Evolutionary conservation across 1,284 basidiomycete genomes (phyloP).

Genomic region (Pseudozyma tsukubaensis): DNA sequence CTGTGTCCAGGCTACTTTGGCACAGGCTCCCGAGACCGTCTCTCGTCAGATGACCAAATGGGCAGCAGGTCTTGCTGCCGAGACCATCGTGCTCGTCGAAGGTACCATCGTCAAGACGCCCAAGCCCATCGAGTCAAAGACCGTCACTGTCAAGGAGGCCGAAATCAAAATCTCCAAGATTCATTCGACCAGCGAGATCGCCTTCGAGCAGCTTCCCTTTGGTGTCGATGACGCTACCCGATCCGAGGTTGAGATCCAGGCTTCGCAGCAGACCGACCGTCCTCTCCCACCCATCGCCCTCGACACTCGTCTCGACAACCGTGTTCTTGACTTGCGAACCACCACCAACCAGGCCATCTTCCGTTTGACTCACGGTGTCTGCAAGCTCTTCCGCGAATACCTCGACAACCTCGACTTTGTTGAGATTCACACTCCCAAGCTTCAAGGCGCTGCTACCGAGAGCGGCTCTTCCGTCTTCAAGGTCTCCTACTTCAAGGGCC

Average conservation of each 20-base stretch:
- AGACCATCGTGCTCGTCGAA: conserved; percentile 93
- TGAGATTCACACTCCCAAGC: conserved; percentile 97
- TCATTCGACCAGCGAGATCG: conserved; percentile 82
- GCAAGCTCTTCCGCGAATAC: conserved; percentile 88
- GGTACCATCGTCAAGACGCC: conserved; percentile 75
- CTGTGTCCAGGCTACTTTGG: conserved; percentile 88
- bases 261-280: conserved; percentile 65
- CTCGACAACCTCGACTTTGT: conserved; percentile 82
- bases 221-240: conserved; percentile 91
- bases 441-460: conserved; percentile 96
- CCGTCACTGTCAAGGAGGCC: conserved; percentile 87
- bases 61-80: conserved; percentile 80
- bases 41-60: conserved; percentile 99
- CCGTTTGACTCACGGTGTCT: conserved; percentile 87
- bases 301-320: conserved; percentile 93
- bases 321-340: conserved; percentile 92
- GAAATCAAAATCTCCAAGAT: conserved; percentile 90
- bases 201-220: conserved; percentile 79
- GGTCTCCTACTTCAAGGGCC: conserved; percentile 97
- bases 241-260: conserved; percentile 80
- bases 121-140: conserved; percentile 86
- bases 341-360: conserved; percentile 97
- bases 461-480: conserved; percentile 97
- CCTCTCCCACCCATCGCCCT: conserved; percentile 65
- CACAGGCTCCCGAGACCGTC: conserved; percentile 81